Conservation (phyloP, 2,329 filamentous ascomycete species). For the Hysterium pulicare region DNA sequence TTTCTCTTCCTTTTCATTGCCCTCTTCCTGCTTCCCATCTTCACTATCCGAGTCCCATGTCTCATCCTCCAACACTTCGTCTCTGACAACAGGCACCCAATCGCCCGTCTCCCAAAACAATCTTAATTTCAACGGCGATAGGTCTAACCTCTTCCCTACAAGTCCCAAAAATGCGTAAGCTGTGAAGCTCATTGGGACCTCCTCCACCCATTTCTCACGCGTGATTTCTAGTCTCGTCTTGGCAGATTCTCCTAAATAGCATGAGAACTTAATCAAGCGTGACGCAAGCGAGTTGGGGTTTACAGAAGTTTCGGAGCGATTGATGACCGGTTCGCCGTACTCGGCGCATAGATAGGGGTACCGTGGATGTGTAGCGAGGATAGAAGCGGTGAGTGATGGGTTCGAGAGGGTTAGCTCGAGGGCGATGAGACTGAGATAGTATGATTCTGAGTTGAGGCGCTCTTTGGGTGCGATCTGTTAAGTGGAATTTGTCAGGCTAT, state of each 20-base stretch:
- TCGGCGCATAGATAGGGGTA: slow-evolving; percentile 70
- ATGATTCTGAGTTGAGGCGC: slow-evolving; percentile 83
- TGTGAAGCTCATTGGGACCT: slow-evolving; percentile 72
- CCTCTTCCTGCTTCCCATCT: slow-evolving; percentile 30
- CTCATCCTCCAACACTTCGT: slow-evolving; percentile 56
- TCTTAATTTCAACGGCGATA: slow-evolving; percentile 61
- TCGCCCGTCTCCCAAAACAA: slow-evolving; percentile 89
- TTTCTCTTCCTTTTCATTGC: slow-evolving; percentile 53
- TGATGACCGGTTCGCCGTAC: slow-evolving; percentile 69
- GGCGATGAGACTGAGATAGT: slow-evolving; percentile 82
- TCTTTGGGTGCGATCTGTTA: slow-evolving; percentile 63
- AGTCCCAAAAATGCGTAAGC: slow-evolving; percentile 80
- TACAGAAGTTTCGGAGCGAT: slow-evolving; percentile 44
- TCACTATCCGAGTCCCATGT: slow-evolving; percentile 44
- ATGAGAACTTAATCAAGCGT: slow-evolving; percentile 62
- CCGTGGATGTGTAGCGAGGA: slow-evolving; percentile 65
- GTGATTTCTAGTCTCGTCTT: slow-evolving; percentile 3
- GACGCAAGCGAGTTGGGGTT: slow-evolving; percentile 82
- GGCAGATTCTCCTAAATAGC: slow-evolving; percentile 39
- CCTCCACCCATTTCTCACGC: slow-evolving; percentile 23
- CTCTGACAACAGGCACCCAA: slow-evolving; percentile 70
- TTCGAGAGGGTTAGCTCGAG: slow-evolving; percentile 65
- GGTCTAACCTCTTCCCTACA: slow-evolving; percentile 65
- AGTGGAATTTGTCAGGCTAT: slow-evolving; percentile 41
- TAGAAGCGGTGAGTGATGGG: slow-evolving; percentile 49